Percentiles rank a stretch among this genome's conserved stretches.
These are phyloP conservation scores for Penicillium maclennaniae DNA, from an alignment of 495 filamentous ascomycete species.

Conservation along the genomic window DNA sequence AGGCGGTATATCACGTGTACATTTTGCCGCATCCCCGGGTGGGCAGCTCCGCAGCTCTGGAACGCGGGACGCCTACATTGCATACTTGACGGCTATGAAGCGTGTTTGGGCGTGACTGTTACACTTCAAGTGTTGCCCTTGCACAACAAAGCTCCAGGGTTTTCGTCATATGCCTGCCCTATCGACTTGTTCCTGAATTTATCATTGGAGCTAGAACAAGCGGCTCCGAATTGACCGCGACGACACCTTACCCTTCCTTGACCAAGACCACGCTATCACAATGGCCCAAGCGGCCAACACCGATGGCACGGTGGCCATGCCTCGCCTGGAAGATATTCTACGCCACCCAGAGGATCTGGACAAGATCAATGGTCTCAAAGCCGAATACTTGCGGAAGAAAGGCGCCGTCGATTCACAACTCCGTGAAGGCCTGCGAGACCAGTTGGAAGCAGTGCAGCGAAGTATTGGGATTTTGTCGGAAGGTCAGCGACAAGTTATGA, in stretches of 20 bases:
- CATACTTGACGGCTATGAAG: conserved; percentile 1
- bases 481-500: conserved; percentile 79
- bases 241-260: conserved; percentile 1
- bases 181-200: conserved; percentile 3
- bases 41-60: conserved; percentile 19
- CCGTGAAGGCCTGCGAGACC: conserved; percentile 77
- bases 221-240: not conserved
- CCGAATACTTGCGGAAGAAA: conserved; percentile 95
- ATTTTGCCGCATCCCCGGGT: conserved; percentile 20
- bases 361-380: conserved; percentile 84
- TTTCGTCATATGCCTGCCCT: not conserved
- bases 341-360: conserved; percentile 83
- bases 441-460: conserved; percentile 85
- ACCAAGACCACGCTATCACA: conserved; percentile 5
- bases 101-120: conserved; percentile 5
- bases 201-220: conserved; percentile 7
- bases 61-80: conserved; percentile 3
- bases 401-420: conserved; percentile 83
- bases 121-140: not conserved
- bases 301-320: conserved; percentile 44
- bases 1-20: conserved; percentile 26
- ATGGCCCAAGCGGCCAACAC: conserved; percentile 40
- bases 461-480: conserved; percentile 84
- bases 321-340: conserved; percentile 50
- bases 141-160: not conserved